Percentiles rank a stretch among this genome's conserved stretches.
Conservation (phyloP, 75 land plant species). For the Isoetes taiwanensis region DNA sequence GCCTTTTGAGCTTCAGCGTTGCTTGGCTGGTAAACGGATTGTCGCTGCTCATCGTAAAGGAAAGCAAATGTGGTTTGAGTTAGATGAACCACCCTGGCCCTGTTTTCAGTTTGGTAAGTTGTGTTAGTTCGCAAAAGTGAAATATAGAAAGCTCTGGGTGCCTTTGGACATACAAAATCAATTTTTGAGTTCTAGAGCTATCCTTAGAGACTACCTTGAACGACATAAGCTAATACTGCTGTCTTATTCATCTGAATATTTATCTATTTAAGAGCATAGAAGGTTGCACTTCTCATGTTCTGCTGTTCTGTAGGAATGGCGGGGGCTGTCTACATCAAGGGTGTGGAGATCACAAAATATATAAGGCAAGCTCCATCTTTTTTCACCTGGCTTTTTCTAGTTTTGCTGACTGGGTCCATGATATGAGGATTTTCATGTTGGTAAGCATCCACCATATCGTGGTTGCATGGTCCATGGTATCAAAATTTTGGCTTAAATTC, state of each 20-base stretch:
- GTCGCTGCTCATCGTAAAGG: slow-evolving; percentile 72
- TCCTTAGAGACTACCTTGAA: too few species aligned
- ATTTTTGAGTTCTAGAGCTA: too few species aligned
- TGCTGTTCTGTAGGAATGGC: slow-evolving; percentile 60
- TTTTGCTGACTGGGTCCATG: too few species aligned
- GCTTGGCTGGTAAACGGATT: slow-evolving; percentile 56
- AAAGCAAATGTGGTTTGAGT: slow-evolving; percentile 85
- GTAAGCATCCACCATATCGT: too few species aligned
- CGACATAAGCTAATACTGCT: too few species aligned
- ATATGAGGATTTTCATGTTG: too few species aligned
- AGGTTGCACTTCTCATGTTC: not conserved
- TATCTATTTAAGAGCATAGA: not conserved
- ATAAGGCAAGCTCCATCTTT: slow-evolving; percentile 35
- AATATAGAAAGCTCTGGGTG: too few species aligned
- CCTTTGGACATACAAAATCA: too few species aligned
- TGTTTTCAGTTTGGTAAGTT: slow-evolving; percentile 73
- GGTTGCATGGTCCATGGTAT: not conserved
- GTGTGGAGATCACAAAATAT: slow-evolving; percentile 58
- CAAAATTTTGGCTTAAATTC: not conserved
- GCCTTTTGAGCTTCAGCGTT: slow-evolving; percentile 38
- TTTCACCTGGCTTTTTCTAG: too few species aligned
- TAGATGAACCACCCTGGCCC: slow-evolving; percentile 81
- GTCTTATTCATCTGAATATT: too few species aligned
- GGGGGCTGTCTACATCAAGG: slow-evolving; percentile 84
- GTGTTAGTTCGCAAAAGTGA: not conserved